A percentile compares a stretch with the other conserved stretches of the same genome.
Evolutionary conservation across 1,139 yeast species (phyloP).

Genomic region (Yarrowia galli): DNA sequence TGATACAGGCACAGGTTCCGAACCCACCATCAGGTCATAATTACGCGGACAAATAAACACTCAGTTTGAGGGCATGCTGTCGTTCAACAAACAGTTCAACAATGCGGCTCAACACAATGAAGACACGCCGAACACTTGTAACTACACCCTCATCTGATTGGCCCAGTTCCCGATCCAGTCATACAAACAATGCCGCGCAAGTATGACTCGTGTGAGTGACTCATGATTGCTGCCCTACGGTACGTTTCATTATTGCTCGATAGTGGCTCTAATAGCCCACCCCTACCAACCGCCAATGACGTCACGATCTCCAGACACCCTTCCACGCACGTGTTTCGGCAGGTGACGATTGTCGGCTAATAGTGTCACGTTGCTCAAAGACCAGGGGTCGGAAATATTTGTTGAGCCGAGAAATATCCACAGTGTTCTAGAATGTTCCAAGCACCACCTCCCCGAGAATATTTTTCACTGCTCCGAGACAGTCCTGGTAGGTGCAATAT

Average conservation of each 20-base stretch:
- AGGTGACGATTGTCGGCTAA: neutral
- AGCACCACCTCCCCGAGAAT: too few relatives aligned
- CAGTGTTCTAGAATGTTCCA: neutral
- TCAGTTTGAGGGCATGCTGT: too few relatives aligned
- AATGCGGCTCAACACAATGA: too few relatives aligned
- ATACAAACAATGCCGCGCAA: neutral
- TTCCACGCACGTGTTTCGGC: neutral
- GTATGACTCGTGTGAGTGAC: neutral
- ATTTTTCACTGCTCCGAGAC: too few relatives aligned
- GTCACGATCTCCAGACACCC: neutral
- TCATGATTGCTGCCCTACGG: neutral
- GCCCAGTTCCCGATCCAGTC: neutral
- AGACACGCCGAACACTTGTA: neutral
- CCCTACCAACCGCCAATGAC: conserved; percentile 8
- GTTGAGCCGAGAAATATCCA: neutral
- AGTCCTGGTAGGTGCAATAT: too few relatives aligned
- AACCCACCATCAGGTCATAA: neutral
- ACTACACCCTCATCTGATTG: neutral
- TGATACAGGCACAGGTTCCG: neutral
- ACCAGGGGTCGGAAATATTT: neutral
- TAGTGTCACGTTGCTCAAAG: neutral
- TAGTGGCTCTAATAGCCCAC: too few relatives aligned
- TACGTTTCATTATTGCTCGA: too few relatives aligned
- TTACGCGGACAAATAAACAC: too few relatives aligned
- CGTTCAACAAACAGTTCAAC: too few relatives aligned